Percentiles rank a stretch among this genome's conserved stretches.
Evolutionary conservation across 208 protist species (phyloP).

Genomic region (Trypanosoma vivax): DNA sequence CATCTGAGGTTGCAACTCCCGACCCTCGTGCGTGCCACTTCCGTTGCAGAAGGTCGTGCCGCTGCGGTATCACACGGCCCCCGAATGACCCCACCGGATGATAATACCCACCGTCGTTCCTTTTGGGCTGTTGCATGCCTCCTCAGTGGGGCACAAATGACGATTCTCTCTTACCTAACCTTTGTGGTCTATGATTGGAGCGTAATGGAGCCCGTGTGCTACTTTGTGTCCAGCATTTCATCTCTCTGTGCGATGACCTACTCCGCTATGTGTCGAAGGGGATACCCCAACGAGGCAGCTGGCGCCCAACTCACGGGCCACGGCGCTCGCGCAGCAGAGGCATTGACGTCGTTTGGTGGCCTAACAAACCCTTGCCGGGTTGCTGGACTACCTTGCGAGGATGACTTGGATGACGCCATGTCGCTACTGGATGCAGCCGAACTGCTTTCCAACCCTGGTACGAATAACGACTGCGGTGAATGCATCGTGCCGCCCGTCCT

Average conservation of each 20-base stretch:
- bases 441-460: too few species aligned
- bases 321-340: too few species aligned
- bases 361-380: too few species aligned
- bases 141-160: conserved; percentile 60
- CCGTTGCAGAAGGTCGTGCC: neutral
- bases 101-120: conserved; percentile 2
- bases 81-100: neutral
- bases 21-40: conserved; percentile 15
- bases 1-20: conserved; percentile 41
- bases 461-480: too few species aligned
- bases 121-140: conserved; percentile 65
- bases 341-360: too few species aligned
- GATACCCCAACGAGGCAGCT: conserved; percentile 41
- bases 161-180: conserved; percentile 61
- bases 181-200: conserved; percentile 79
- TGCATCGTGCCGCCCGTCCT: too few species aligned
- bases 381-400: too few species aligned
- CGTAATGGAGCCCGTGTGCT: conserved; percentile 79
- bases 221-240: conserved; percentile 62
- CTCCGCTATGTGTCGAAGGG: conserved; percentile 39
- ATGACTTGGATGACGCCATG: too few species aligned
- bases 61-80: neutral
- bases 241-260: conserved; percentile 48
- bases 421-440: too few species aligned
- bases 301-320: conserved; percentile 52